Evolutionary conservation across 495 filamentous ascomycete species (phyloP), one percentile per base, ranked within the genome.

Genomic region (Cryomyces minteri): DNA sequence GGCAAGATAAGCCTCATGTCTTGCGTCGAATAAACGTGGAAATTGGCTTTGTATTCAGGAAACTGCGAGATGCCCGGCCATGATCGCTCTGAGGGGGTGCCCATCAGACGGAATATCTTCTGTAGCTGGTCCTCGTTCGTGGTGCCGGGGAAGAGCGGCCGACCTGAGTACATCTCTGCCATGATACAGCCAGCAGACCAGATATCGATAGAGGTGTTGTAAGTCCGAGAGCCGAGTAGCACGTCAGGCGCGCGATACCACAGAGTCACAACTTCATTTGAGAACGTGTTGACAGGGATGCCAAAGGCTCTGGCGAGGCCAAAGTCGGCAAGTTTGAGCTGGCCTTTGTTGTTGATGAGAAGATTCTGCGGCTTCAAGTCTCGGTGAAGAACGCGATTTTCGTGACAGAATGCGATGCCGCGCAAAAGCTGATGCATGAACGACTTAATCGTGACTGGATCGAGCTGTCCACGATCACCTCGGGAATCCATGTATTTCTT

Each of bases 141-240:
- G 1, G 88, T 95, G 37, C 88, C 88, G 0, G 88, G 88, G 66
- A 95, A 95, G 9, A 95, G 70, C 0, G 88, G 88, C 4, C 88
- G 76, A 9, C 88, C 88, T 0, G 86, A 92, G 62, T 85, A 94
- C 82, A 95, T 90, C 65, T 95, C 88, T 9, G 88, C 88, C 88
- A 95, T 95, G 68, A 95, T 95, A 61, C 88, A 95, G 36, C 88
- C 88, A 10, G 88, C 88, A 14, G 82, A 88, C 88, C 88, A 95
- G 65, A 95, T 95, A 56, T 95, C 88, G 65, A 95, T 95, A 64
- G 82, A 88, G 28, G 88, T 95, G 62, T 92, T 95, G 62, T 95
- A 95, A 34, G 88, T 94, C 48, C 88, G 67, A 50, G 77, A 84
- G 40, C 88, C 88, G 36, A 95, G 75, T 31, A 95, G 74, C 33